phyloP scores from a whole-genome alignment of 2,329 filamentous ascomycete genomes.

The Aspergillus transmontanensis region DNA sequence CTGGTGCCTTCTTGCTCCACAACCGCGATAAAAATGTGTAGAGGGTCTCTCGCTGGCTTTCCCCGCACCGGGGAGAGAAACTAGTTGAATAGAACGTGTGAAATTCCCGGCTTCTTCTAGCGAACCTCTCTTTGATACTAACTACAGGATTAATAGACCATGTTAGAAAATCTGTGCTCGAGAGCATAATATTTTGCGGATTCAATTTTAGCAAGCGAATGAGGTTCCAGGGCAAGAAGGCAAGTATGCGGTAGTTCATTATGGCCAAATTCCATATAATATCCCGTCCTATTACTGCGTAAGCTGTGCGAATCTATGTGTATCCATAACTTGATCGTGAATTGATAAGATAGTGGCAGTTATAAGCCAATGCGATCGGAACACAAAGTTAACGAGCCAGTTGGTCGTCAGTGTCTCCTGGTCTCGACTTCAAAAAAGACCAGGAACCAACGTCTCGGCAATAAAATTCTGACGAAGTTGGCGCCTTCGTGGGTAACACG shows the following conservation, averaged over 20 bases:
- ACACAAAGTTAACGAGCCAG: background rate
- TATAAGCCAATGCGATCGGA: background rate
- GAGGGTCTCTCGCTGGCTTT: background rate
- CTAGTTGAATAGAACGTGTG: background rate
- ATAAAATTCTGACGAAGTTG: background rate
- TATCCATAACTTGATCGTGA: background rate
- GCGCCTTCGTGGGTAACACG: background rate
- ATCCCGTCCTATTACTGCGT: background rate
- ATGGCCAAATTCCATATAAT: background rate
- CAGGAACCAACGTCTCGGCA: background rate
- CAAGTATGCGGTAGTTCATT: background rate
- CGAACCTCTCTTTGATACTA: background rate
- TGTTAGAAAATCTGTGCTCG: background rate
- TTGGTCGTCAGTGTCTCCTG: background rate
- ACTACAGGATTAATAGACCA: background rate
- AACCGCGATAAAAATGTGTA: background rate
- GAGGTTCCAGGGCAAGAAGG: background rate
- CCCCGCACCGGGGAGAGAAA: background rate
- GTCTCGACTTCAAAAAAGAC: background rate
- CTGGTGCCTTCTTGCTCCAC: background rate
- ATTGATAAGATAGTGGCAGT: background rate
- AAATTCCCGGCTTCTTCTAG: background rate
- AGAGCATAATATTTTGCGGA: background rate
- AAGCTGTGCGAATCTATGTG: background rate
- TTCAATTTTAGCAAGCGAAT: background rate